Evolutionary conservation across 1,284 basidiomycete species (phyloP), one percentile per base, ranked within the genome.

Genomic region (Malassezia brasiliensis): DNA sequence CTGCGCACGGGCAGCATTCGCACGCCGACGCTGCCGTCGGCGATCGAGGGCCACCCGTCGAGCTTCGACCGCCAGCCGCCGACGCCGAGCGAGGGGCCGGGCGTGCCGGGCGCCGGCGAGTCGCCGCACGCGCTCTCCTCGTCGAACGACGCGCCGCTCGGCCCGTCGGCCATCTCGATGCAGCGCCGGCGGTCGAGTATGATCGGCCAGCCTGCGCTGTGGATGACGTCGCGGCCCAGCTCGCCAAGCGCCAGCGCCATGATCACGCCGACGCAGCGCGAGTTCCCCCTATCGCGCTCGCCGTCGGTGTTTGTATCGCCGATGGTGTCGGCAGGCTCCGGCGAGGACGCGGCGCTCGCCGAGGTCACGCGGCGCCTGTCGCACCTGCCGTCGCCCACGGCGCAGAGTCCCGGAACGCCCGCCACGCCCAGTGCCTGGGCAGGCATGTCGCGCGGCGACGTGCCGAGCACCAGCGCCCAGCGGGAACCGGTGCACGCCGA

Each of bases 181-280:
- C 35, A 36, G 41, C 41, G 41, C 25, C 50, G 28, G 45, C 55
- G 12, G 44, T 37, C 2, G 38, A 50, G 31, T 50, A 41, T 41
- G 47, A 11, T 42, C 42, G 32, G 38, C 9, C 44, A 36, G 37
- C 55, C 55, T 5, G 41, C 30, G 35, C 19, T 52, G 35, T 57
- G 55, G 55, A 48, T 57, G 49, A 51, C 54, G 15, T 51, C 54
- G 15, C 35, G 20, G 2, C 36, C 41, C 19, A 10, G 47, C 12
- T 49, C 47, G 35, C 46, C 46, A 15, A 20, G 22, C 10, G n/a
- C 44, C 2, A 31, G n/a, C n/a, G 3, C n/a, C n/a, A n/a, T 15
- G 20, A 9, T 15, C 20, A 17, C 25, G 10, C 15, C 20, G 31
- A 8, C 31, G 25, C 30, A 35, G 11, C 45, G 31, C n/a, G 45